Conservation (phyloP, 2,329 filamentous ascomycete genomes). For the Geosmithia putterillii region DNA sequence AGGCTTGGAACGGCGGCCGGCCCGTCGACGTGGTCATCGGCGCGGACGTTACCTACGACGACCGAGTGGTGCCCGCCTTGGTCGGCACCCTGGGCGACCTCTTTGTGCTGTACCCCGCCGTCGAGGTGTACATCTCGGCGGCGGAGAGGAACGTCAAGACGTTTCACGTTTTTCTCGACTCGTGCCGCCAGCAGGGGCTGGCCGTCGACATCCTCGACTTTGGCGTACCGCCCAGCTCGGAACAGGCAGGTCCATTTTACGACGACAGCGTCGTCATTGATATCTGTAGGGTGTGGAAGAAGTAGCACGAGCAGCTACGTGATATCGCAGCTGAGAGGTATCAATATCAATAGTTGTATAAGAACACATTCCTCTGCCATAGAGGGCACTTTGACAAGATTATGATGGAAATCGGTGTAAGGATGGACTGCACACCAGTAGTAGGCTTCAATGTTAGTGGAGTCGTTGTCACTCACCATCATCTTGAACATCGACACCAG, state of each 20-base stretch:
- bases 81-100: conserved; percentile 53
- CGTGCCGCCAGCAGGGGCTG: conserved; percentile 38
- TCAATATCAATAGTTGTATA: no score
- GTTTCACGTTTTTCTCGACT: conserved; percentile 49
- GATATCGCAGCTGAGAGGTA: no score
- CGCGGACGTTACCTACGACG: conserved; percentile 70
- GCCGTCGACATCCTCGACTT: conserved; percentile 29
- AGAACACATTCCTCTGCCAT: no score
- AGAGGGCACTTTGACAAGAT: no score
- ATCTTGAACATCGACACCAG: no score
- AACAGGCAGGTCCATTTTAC: conserved; percentile 54
- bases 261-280: conserved; percentile 45
- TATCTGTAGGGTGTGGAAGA: conserved; percentile 22
- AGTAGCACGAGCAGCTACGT: not conserved
- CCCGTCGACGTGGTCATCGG: conserved; percentile 55
- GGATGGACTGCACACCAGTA: no score
- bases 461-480: no score
- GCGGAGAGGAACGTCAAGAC: conserved; percentile 61
- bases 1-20: conserved; percentile 33
- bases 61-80: conserved; percentile 47
- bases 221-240: conserved; percentile 18
- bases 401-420: no score
- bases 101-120: conserved; percentile 39
- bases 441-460: no score
- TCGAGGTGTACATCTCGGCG: conserved; percentile 54